Base-by-base conservation (phyloP, 345 rosid genomes). In the Geranium rotundifolium region DNA sequence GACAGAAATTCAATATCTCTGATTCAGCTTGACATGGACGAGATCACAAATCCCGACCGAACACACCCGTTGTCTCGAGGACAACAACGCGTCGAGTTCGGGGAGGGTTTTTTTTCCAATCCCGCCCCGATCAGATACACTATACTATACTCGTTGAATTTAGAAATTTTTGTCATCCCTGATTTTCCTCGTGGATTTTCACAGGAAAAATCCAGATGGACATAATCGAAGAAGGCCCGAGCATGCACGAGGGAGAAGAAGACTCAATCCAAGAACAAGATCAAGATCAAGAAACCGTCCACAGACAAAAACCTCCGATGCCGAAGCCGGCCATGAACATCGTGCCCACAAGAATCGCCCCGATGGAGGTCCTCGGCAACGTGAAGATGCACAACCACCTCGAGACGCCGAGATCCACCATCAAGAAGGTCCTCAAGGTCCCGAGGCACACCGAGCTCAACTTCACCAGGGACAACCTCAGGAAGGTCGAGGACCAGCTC, bases 401-500 rank as follows among this genome's bases (percentile, higher is more conserved):
- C 17, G 81, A 73, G 66, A 80, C 77, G n/a, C 87, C 85, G 4
- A 27, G 74, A 10, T 77, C 84, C 14, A 79, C 73, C 1, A 16
- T 74, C 41, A 80, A 66, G 72, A 54, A 61, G 20, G 61, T 83
- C 16, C 61, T 83, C 56, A 58, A 20, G 52, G 52, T 46, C 41
- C 56, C 34, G 58, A 68, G 75, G 18, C 73, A 62, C 49, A 29
- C 79, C 29, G 72, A 74, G 13, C 20, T 63, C 29, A 60, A 75
- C 14, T 82, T 69, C 73, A 73, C 67, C 78, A 75, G 69, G 69
- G 61, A 57, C 1, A 82, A 80, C 66, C 64, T 82, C 30, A 75
- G 58, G 76, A 77, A 69, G 64, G 85, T 75, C 0, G 95, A 86
- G 72, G 69, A 71, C 41, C 71, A 50, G 7, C 78, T 89, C 62